Percentiles rank a stretch among this genome's conserved stretches.
Conservation (phyloP, 2,329 filamentous ascomycete species). For the Cercospora sesami region DNA sequence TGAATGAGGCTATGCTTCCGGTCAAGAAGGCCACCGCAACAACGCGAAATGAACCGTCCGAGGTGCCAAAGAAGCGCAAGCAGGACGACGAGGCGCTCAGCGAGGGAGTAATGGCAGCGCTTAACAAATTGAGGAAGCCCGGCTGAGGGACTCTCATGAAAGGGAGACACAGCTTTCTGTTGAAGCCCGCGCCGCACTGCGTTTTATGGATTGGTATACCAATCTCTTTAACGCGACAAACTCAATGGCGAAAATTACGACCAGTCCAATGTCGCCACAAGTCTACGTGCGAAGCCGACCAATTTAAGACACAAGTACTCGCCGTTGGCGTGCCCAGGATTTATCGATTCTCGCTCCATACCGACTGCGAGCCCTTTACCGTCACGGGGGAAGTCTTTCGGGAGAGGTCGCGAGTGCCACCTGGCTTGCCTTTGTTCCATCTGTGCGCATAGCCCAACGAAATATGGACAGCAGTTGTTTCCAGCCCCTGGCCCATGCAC, state of each 20-base stretch:
- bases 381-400: slow-evolving; percentile 30
- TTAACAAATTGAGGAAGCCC: slow-evolving; percentile 54
- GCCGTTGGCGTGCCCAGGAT: slow-evolving; percentile 15
- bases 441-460: slow-evolving; percentile 42
- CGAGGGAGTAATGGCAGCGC: slow-evolving; percentile 60
- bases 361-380: slow-evolving; percentile 21
- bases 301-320: slow-evolving; percentile 39
- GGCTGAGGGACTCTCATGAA: slow-evolving; percentile 4
- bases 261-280: slow-evolving; percentile 35
- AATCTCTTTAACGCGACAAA: background rate
- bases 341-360: background rate
- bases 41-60: background rate
- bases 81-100: slow-evolving; percentile 50
- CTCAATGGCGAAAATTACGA: slow-evolving; percentile 8
- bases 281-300: slow-evolving; percentile 25
- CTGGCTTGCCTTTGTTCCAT: slow-evolving; percentile 45
- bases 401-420: slow-evolving; percentile 42
- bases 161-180: background rate
- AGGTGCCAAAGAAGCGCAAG: slow-evolving; percentile 39
- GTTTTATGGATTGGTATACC: background rate
- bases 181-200: background rate
- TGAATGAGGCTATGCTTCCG: slow-evolving; percentile 26
- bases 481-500: slow-evolving; percentile 41
- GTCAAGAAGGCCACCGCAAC: slow-evolving; percentile 1
- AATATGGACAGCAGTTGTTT: slow-evolving; percentile 33